A percentile compares a stretch with the other conserved stretches of the same genome.
Conservation (phyloP, 2,329 filamentous ascomycete species). For the Aplosporella prunicola region DNA sequence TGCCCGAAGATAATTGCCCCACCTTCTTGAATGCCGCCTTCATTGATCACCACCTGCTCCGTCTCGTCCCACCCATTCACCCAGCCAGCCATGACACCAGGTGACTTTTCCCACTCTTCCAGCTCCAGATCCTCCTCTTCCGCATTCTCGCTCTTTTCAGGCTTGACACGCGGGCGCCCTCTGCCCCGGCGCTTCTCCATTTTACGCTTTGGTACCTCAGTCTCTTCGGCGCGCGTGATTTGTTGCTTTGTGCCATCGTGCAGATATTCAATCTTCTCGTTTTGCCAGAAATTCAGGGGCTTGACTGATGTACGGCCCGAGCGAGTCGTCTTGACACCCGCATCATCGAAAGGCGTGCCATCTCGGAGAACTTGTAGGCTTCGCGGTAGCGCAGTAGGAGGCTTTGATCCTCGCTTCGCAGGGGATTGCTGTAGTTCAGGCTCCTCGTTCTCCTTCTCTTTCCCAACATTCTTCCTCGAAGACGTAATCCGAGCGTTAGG, state of each 20-base stretch:
- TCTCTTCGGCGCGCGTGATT: slow-evolving; percentile 63
- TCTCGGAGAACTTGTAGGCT: slow-evolving; percentile 28
- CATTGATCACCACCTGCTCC: slow-evolving; percentile 31
- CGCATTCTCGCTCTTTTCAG: slow-evolving; percentile 32
- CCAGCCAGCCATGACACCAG: slow-evolving; percentile 54
- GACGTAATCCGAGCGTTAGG: slow-evolving; percentile 4
- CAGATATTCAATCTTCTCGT: slow-evolving; percentile 66
- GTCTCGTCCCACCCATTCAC: slow-evolving; percentile 51
- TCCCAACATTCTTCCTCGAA: background rate
- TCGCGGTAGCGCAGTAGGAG: slow-evolving; percentile 14
- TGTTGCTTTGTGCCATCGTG: slow-evolving; percentile 62
- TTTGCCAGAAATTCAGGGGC: slow-evolving; percentile 78
- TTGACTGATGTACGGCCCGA: slow-evolving; percentile 70
- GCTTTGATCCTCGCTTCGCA: background rate
- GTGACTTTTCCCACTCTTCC: slow-evolving; percentile 64
- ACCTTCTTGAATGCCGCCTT: slow-evolving; percentile 46
- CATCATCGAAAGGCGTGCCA: slow-evolving; percentile 35
- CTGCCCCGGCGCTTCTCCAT: slow-evolving; percentile 28
- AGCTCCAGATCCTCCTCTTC: slow-evolving; percentile 43
- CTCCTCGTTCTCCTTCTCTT: slow-evolving; percentile 1
- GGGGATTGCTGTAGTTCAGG: background rate
- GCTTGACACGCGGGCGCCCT: slow-evolving; percentile 27
- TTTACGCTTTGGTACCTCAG: slow-evolving; percentile 22
- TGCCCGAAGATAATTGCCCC: slow-evolving; percentile 31
- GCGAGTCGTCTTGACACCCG: slow-evolving; percentile 53